phyloP scores from a whole-genome alignment of 2,329 filamentous ascomycete species.

The Phialophora expanda region DNA sequence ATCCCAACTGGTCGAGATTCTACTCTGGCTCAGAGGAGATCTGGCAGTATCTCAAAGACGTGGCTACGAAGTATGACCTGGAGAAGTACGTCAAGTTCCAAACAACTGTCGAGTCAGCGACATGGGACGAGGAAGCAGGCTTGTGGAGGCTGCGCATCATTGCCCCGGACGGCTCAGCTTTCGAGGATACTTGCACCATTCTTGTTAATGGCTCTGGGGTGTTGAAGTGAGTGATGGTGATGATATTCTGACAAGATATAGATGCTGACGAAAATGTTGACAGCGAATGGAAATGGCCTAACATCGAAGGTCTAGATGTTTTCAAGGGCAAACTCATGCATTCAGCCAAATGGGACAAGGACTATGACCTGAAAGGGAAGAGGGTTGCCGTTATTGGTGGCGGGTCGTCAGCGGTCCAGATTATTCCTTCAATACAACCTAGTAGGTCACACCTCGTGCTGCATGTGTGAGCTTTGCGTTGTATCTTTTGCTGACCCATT shows the following conservation, averaged over 20 bases:
- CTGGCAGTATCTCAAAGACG: slow-evolving; percentile 40
- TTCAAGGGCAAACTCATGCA: slow-evolving; percentile 63
- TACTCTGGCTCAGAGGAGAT: slow-evolving; percentile 42
- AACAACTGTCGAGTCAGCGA: slow-evolving; percentile 35
- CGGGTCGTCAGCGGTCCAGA: slow-evolving; percentile 62
- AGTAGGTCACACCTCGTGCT: slow-evolving; percentile 13
- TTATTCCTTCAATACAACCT: slow-evolving; percentile 57
- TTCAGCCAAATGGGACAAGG: slow-evolving; percentile 61
- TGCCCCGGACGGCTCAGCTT: slow-evolving; percentile 22
- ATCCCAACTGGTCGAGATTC: slow-evolving; percentile 44
- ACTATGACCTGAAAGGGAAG: slow-evolving; percentile 56
- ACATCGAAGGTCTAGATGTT: slow-evolving; percentile 57
- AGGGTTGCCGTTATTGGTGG: slow-evolving; percentile 61
- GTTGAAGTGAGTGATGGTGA: slow-evolving; percentile 41
- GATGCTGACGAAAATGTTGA: background rate
- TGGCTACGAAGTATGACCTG: slow-evolving; percentile 40
- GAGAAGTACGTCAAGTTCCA: slow-evolving; percentile 39
- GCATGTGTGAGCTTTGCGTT: background rate
- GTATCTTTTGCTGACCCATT: background rate
- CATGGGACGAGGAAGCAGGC: slow-evolving; percentile 35
- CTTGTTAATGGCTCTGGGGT: slow-evolving; percentile 52
- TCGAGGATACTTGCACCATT: slow-evolving; percentile 32
- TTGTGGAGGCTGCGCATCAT: slow-evolving; percentile 26
- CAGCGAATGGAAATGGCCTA: slow-evolving; percentile 57
- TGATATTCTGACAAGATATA: background rate